Conservation (phyloP, 768 basidiomycete genomes). For the Trametopsis cervina region DNA sequence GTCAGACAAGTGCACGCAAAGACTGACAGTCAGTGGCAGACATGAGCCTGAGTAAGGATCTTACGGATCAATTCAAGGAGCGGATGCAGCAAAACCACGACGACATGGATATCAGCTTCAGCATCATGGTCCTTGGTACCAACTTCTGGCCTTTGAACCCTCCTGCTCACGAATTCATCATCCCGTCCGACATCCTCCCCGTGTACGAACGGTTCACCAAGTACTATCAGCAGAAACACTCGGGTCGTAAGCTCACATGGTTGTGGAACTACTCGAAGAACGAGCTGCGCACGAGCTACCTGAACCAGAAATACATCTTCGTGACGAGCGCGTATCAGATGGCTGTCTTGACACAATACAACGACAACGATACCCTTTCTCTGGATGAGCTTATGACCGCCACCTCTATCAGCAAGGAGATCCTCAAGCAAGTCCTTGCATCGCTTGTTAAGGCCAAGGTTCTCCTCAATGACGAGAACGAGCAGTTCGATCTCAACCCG, state of each 20-base stretch:
- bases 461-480: slow-evolving; percentile 79
- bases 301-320: slow-evolving; percentile 92
- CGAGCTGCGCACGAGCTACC: slow-evolving; percentile 89
- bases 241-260: slow-evolving; percentile 94
- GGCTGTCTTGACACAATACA: slow-evolving; percentile 92
- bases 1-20: no score
- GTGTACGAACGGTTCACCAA: slow-evolving; percentile 88
- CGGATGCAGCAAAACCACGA: slow-evolving; percentile 83
- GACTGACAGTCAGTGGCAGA: no score
- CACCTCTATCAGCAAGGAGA: slow-evolving; percentile 76
- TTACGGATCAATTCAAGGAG: slow-evolving; percentile 92
- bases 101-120: slow-evolving; percentile 86
- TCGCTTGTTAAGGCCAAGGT: slow-evolving; percentile 76
- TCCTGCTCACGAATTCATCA: slow-evolving; percentile 78
- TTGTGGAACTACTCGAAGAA: slow-evolving; percentile 98
- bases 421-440: slow-evolving; percentile 62
- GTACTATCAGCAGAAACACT: slow-evolving; percentile 92
- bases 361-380: slow-evolving; percentile 81
- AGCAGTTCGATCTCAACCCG: slow-evolving; percentile 91
- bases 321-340: slow-evolving; percentile 95
- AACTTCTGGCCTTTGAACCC: slow-evolving; percentile 94
- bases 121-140: slow-evolving; percentile 88
- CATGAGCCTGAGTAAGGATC: slow-evolving; percentile 91
- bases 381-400: slow-evolving; percentile 73
- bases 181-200: slow-evolving; percentile 80